Percentiles rank a stretch among this genome's conserved stretches.
phyloP scores from a whole-genome alignment of 805 yeast species.

The Candida xyloterini region DNA sequence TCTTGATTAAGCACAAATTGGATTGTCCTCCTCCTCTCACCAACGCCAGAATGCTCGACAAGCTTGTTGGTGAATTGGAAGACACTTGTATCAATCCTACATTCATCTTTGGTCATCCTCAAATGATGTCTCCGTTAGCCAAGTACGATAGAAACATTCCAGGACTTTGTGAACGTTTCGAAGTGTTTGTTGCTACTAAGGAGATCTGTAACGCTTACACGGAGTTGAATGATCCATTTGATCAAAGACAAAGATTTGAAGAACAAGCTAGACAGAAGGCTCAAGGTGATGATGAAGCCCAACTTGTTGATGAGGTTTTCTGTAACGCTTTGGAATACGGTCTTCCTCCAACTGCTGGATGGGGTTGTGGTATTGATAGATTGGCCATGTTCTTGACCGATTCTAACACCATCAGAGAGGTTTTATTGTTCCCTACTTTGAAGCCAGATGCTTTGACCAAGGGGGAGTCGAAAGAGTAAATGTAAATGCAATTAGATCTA shows the following conservation, averaged over 20 bases:
- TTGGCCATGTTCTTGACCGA: conserved; percentile 96
- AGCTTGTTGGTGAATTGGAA: conserved; percentile 94
- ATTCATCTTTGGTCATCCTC: conserved; percentile 97
- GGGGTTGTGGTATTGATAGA: conserved; percentile 99
- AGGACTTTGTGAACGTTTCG: conserved; percentile 97
- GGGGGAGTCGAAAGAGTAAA: conserved; percentile 31
- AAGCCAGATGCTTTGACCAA: conserved; percentile 72
- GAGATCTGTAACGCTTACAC: conserved; percentile 98
- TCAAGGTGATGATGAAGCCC: conserved; percentile 99
- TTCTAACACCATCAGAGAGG: conserved; percentile 96
- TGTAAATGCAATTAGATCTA: background rate
- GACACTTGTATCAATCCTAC: conserved; percentile 95
- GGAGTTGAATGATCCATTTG: conserved; percentile 98
- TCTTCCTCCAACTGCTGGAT: conserved; percentile 98
- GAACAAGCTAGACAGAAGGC: conserved; percentile 98
- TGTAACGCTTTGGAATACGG: conserved; percentile 97
- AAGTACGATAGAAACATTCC: conserved; percentile 89
- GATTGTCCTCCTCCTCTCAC: conserved; percentile 90
- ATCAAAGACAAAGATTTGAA: conserved; percentile 95
- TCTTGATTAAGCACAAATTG: conserved; percentile 73
- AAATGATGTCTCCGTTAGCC: conserved; percentile 99
- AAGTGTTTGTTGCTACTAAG: conserved; percentile 97
- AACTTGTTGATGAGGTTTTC: conserved; percentile 93
- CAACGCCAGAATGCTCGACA: conserved; percentile 98
- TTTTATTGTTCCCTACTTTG: conserved; percentile 95